Conservation (phyloP, 441 rosid species). For the Raphanus hybrid region DNA sequence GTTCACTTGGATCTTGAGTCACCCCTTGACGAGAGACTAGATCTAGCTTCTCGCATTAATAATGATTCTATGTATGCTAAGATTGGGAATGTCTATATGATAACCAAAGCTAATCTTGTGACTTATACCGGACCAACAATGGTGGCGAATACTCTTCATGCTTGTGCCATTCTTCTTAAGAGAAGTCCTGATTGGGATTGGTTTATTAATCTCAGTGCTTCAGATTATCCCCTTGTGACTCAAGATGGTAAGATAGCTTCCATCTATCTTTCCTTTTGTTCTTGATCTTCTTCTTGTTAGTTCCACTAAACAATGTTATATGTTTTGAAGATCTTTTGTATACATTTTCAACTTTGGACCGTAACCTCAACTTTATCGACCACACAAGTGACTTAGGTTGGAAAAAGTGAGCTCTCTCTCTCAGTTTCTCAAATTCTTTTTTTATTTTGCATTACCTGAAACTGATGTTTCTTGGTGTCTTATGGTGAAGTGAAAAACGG, state of each 20-base stretch:
- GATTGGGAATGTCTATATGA: conserved; percentile 82
- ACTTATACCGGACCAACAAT: conserved; percentile 95
- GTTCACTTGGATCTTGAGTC: conserved; percentile 96
- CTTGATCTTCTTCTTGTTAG: too few species aligned
- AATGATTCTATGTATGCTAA: conserved; percentile 67
- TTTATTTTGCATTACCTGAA: not conserved
- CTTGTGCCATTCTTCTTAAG: conserved; percentile 91
- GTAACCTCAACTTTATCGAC: conserved; percentile 84
- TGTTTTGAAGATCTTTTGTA: conserved; percentile 75
- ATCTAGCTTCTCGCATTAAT: conserved; percentile 66
- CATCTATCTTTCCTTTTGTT: too few species aligned
- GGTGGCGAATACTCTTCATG: conserved; percentile 97
- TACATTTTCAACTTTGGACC: conserved; percentile 68
- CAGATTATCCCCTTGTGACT: conserved; percentile 95
- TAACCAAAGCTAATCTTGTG: conserved; percentile 88
- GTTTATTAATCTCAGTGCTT: conserved; percentile 98
- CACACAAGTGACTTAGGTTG: conserved; percentile 85
- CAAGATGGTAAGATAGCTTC: conserved; percentile 69
- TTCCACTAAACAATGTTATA: not conserved
- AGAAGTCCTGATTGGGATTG: conserved; percentile 87
- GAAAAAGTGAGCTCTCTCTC: conserved; percentile 73
- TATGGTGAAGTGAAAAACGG: conserved; percentile 76
- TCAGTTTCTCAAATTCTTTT: not conserved
- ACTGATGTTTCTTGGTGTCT: not conserved
- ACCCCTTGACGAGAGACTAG: conserved; percentile 67